phyloP scores from a whole-genome alignment of 768 basidiomycete genomes.

The Pleurotus giganteus region DNA sequence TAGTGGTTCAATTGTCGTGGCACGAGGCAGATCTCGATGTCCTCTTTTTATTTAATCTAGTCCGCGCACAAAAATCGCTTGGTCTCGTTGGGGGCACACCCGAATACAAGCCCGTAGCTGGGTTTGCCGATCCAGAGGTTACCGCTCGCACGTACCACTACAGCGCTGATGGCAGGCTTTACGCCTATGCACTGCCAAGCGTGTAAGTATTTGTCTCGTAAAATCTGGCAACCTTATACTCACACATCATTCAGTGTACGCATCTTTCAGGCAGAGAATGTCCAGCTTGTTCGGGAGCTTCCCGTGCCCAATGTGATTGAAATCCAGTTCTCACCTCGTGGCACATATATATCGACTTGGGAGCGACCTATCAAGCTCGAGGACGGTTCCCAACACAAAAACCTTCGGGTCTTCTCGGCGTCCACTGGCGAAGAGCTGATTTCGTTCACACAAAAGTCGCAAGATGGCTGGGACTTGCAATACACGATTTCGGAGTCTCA shows the following conservation, averaged over 20 bases:
- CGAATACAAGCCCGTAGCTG: slow-evolving; percentile 62
- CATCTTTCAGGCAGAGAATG: slow-evolving; percentile 73
- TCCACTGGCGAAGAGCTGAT: slow-evolving; percentile 85
- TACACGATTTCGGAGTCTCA: slow-evolving; percentile 89
- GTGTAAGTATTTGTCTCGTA: slow-evolving; percentile 47
- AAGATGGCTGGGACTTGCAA: slow-evolving; percentile 89
- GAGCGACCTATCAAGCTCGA: slow-evolving; percentile 93
- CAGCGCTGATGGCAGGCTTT: slow-evolving; percentile 83
- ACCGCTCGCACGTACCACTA: slow-evolving; percentile 77
- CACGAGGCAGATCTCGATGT: slow-evolving; percentile 11
- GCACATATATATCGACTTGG: slow-evolving; percentile 93
- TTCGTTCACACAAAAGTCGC: slow-evolving; percentile 86
- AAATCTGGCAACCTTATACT: slow-evolving; percentile 4
- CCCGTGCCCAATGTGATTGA: slow-evolving; percentile 75
- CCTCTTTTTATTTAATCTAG: slow-evolving; percentile 38
- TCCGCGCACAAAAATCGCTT: slow-evolving; percentile 92
- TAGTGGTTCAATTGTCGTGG: slow-evolving; percentile 30
- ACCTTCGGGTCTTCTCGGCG: slow-evolving; percentile 86
- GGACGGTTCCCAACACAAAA: slow-evolving; percentile 90
- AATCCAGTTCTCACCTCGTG: slow-evolving; percentile 88
- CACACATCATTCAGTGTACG: slow-evolving; percentile 51
- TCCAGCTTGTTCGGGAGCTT: slow-evolving; percentile 73
- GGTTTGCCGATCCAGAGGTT: slow-evolving; percentile 65
- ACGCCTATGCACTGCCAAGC: slow-evolving; percentile 77
- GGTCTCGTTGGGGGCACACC: slow-evolving; percentile 85